Percentiles rank a stretch among this genome's conserved stretches.
Evolutionary conservation across 345 rosid species (phyloP).

Genomic region (Populus deltoides): DNA sequence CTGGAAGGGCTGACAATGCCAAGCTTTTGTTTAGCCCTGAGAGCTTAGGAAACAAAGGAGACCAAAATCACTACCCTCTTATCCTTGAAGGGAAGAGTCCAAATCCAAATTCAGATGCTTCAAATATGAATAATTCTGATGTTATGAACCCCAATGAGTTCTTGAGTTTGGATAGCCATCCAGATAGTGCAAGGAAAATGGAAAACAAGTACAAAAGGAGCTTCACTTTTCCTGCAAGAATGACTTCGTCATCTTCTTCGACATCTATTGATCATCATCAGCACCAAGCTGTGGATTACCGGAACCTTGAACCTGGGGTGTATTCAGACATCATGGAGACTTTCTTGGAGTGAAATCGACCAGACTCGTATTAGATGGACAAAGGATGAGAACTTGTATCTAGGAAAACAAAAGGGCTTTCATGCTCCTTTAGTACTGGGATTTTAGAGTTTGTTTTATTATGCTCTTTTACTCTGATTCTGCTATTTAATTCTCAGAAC

Average conservation of each 20-base stretch:
- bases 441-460: slow-evolving; percentile 19
- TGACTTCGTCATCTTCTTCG: slow-evolving; percentile 65
- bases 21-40: slow-evolving; percentile 71
- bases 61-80: slow-evolving; percentile 30
- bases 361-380: neutral
- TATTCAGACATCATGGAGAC: slow-evolving; percentile 74
- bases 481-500: slow-evolving; percentile 1
- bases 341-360: slow-evolving; percentile 59
- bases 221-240: slow-evolving; percentile 69
- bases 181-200: slow-evolving; percentile 41
- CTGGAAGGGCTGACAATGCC: slow-evolving; percentile 67
- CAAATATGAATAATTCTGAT: slow-evolving; percentile 20
- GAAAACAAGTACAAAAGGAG: slow-evolving; percentile 77
- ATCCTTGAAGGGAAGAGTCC: slow-evolving; percentile 34
- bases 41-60: slow-evolving; percentile 45
- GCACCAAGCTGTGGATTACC: slow-evolving; percentile 44
- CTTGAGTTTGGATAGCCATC: slow-evolving; percentile 72
- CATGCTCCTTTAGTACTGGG: slow-evolving; percentile 8
- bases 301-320: slow-evolving; percentile 58
- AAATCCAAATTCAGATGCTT: slow-evolving; percentile 49
- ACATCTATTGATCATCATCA: slow-evolving; percentile 59
- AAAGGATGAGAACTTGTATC: slow-evolving; percentile 20
- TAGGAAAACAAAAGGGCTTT: slow-evolving; percentile 13
- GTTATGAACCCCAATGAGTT: slow-evolving; percentile 54
- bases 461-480: slow-evolving; percentile 15